Evolutionary conservation across 75 land plant species (phyloP).

Genomic region (Picea sitchensis): DNA sequence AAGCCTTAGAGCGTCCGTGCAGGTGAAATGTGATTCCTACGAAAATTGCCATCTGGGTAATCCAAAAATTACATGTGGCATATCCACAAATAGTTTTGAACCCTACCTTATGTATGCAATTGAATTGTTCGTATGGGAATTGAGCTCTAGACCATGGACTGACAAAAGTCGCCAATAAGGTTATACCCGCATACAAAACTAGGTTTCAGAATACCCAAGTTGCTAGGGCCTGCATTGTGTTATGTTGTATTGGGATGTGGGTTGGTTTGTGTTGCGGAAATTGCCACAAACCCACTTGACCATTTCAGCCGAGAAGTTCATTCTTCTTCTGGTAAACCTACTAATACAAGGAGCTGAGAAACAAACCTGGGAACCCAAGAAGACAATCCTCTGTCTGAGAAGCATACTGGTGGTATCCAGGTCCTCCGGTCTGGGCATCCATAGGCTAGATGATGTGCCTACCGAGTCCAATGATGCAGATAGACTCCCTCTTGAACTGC

Average conservation of each 20-base stretch:
- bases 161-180: no score
- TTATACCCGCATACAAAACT: neutral
- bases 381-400: constrained; percentile 79
- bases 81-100: neutral
- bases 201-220: neutral
- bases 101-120: neutral
- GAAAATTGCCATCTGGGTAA: neutral
- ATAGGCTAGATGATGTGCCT: constrained; percentile 8
- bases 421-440: constrained; percentile 59
- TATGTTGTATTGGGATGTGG: no score
- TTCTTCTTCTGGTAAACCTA: neutral
- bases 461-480: neutral
- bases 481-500: no score
- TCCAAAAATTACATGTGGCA: neutral
- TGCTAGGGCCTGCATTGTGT: neutral
- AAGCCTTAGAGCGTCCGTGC: neutral
- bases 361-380: constrained; percentile 85
- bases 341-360: neutral
- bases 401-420: constrained; percentile 79
- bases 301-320: neutral
- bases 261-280: neutral
- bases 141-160: neutral
- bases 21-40: neutral
- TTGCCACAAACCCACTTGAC: neutral
- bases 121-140: neutral